Evolutionary conservation across 1,139 yeast genomes (phyloP), one percentile per base, ranked within the genome.

Genomic region (Yamadazyma siamensis): DNA sequence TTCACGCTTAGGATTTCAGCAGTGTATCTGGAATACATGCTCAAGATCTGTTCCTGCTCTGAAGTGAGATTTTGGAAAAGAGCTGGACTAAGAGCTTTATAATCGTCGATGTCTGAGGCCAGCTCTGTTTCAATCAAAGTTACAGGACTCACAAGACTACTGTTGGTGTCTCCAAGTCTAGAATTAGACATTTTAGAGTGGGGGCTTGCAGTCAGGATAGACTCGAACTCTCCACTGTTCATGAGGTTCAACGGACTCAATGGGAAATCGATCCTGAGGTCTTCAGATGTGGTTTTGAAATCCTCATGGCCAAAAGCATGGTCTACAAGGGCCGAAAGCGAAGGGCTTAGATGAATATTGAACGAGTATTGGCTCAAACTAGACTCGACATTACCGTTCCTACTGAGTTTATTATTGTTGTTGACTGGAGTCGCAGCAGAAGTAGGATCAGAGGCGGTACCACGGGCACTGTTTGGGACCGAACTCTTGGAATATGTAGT

Each of bases 1-100:
- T 75, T 77, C 30, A 79, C 75, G 2, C 82, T 75, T 72, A 79
- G 66, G 29, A 79, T 76, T 8, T 74, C 71, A 34, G 81, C 76
- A 0, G 85, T 77, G 47, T 74, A 73, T 31, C 67, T 54, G 4
- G 62, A 52, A 35, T 56, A 64, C 21, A 64, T 43, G 31, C 51
- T 53, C 12, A 65, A 35, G 13, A 63, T 58, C 33, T 65, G 71
- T 24, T 61, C 62, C 15, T 57, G 59, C 33, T 64, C 70, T 1
- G 39, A 33, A 8, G 42, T 31, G 8, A 25, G 10, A 15, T 7
- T 35, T 13, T 28, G 23, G 13, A 17, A 23, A 12, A 28, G 21
- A 7, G 5, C 14, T 15, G 14, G 4, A n/a, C n/a, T n/a, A n/a
- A n/a, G n/a, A n/a, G n/a, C n/a, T n/a, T n/a, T n/a, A n/a, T n/a